A percentile compares a stretch with the other conserved stretches of the same genome.
Conservation (phyloP, 768 basidiomycete species). For the Lactifluus rugatus region DNA sequence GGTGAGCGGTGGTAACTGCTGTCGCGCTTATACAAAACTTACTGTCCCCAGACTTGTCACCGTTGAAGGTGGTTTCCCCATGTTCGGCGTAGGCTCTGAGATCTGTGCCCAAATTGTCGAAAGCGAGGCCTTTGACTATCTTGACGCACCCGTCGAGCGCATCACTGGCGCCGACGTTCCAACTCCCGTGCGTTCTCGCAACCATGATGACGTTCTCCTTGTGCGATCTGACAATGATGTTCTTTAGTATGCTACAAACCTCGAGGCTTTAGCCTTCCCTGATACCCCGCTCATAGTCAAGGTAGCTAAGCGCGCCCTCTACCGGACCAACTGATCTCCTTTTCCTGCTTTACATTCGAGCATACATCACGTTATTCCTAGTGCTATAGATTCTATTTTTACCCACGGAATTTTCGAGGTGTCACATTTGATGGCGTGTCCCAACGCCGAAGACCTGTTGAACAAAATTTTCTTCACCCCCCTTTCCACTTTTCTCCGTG, state of each 20-base stretch:
- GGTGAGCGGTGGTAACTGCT: constrained; percentile 36
- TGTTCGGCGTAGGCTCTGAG: constrained; percentile 96
- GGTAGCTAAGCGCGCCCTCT: constrained; percentile 89
- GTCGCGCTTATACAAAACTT: constrained; percentile 1
- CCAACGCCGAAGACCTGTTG: neutral
- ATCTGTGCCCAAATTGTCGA: constrained; percentile 97
- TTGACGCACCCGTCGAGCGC: constrained; percentile 96
- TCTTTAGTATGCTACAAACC: constrained; percentile 73
- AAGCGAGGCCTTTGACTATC: constrained; percentile 96
- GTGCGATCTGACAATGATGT: constrained; percentile 3
- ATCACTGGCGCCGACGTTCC: constrained; percentile 97
- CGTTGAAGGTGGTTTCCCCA: constrained; percentile 98
- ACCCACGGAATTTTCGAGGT: neutral
- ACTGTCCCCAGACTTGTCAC: constrained; percentile 60
- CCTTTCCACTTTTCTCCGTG: neutral
- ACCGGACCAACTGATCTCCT: constrained; percentile 63
- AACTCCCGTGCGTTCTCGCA: constrained; percentile 65
- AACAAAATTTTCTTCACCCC: neutral
- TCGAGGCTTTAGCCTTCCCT: constrained; percentile 91
- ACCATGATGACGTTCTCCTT: constrained; percentile 1
- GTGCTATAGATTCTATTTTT: constrained; percentile 14
- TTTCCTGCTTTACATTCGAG: constrained; percentile 3
- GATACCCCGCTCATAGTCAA: constrained; percentile 85
- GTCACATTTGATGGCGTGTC: neutral
- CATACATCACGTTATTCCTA: constrained; percentile 18